A percentile compares a stretch with the other conserved stretches of the same genome.
Conservation (phyloP, 2,329 filamentous ascomycete species). For the Hymenoscyphus linearis region DNA sequence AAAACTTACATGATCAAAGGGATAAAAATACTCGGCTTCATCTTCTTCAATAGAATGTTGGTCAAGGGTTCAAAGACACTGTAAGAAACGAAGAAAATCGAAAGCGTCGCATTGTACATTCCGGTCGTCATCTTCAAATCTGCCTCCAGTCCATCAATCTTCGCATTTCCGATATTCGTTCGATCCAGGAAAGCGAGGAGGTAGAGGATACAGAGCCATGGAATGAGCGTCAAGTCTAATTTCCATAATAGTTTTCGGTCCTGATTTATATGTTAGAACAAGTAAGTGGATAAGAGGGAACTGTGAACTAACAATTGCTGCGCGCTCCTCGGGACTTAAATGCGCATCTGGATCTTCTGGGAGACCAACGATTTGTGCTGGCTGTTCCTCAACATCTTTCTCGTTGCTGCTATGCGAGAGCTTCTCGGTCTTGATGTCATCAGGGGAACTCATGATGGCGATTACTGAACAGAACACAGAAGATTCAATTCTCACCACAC, state of each 20-base stretch:
- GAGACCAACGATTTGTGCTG: conserved; percentile 3
- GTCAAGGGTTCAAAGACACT: conserved; percentile 71
- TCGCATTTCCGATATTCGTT: conserved; percentile 76
- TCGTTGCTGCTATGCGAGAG: conserved; percentile 11
- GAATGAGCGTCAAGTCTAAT: conserved; percentile 56
- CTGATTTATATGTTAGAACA: conserved; percentile 34
- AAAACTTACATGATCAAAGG: conserved; percentile 70
- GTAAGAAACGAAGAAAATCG: conserved; percentile 86
- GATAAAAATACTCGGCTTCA: conserved; percentile 73
- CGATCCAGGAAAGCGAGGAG: conserved; percentile 69
- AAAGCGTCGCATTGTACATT: conserved; percentile 70
- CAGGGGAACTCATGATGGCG: neutral
- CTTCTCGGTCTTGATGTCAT: neutral
- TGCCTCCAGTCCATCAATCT: conserved; percentile 52
- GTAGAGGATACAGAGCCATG: conserved; percentile 69
- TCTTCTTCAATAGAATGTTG: conserved; percentile 66
- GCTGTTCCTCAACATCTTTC: conserved; percentile 6
- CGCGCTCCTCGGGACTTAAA: conserved; percentile 57
- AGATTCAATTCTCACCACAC: neutral
- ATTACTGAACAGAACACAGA: neutral
- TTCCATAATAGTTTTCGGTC: conserved; percentile 58
- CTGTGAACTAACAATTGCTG: conserved; percentile 47
- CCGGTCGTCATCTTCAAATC: conserved; percentile 58
- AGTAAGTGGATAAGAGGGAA: neutral
- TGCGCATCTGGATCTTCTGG: conserved; percentile 56